Evolutionary conservation across 257 asterid species (phyloP).

Genomic region (Solanum lycopersicoides): DNA sequence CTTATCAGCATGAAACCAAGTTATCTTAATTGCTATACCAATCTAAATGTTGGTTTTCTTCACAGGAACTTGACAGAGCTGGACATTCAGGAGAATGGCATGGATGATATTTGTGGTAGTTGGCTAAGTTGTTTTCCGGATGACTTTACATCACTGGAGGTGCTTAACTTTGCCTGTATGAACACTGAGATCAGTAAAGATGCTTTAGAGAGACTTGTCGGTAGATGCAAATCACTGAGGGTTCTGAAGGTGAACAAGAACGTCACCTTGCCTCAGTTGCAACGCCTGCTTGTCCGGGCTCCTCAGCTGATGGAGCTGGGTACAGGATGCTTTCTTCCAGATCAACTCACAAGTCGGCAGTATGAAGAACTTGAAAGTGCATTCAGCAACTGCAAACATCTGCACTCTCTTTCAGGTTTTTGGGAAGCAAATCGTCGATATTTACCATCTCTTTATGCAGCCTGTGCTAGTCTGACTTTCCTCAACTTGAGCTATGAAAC

Average conservation of each 20-base stretch:
- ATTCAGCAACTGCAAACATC: conserved; percentile 38
- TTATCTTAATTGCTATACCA: not conserved
- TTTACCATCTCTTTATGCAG: conserved; percentile 64
- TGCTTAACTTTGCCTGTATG: conserved; percentile 60
- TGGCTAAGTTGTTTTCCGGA: conserved; percentile 85
- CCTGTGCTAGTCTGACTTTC: conserved; percentile 57
- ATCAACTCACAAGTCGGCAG: conserved; percentile 35
- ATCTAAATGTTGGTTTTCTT: not conserved
- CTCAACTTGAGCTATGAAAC: conserved; percentile 52
- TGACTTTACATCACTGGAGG: conserved; percentile 54
- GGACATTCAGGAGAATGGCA: conserved; percentile 61
- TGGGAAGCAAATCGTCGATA: conserved; percentile 42
- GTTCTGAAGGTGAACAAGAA: conserved; percentile 66
- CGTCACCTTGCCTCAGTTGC: conserved; percentile 45
- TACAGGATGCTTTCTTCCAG: conserved; percentile 63
- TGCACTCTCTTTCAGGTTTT: conserved; percentile 58
- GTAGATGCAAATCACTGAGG: conserved; percentile 57
- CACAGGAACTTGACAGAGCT: conserved; percentile 85
- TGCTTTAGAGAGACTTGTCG: conserved; percentile 74
- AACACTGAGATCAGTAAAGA: conserved; percentile 54
- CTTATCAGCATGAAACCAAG: not conserved
- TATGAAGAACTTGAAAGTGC: conserved; percentile 38
- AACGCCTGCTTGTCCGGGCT: conserved; percentile 42
- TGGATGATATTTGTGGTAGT: conserved; percentile 44
- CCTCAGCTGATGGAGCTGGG: conserved; percentile 65